A percentile compares a stretch with the other conserved stretches of the same genome.
Evolutionary conservation across 768 basidiomycete species (phyloP).

Genomic region (Piloderma croceum): DNA sequence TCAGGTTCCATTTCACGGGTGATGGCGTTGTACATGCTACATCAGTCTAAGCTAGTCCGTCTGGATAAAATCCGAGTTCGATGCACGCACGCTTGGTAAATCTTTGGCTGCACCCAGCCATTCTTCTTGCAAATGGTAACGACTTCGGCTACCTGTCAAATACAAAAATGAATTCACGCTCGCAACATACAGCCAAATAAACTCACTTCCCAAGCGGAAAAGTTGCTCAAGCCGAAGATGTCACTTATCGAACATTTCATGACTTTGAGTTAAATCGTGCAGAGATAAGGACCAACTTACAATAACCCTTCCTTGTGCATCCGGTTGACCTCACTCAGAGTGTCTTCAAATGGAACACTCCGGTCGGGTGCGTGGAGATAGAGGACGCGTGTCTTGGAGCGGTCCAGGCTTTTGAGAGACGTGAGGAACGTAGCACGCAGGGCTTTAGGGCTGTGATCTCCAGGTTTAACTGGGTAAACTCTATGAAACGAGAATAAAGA

Average conservation of each 20-base stretch:
- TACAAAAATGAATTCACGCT: background rate
- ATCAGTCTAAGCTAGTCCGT: too few relatives aligned
- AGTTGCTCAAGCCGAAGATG: constrained; percentile 62
- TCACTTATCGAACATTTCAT: too few relatives aligned
- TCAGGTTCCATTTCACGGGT: constrained; percentile 44
- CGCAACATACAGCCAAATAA: background rate
- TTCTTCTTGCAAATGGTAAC: constrained; percentile 51
- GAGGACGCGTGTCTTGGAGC: constrained; percentile 43
- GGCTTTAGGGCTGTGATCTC: constrained; percentile 35
- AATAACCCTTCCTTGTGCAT: constrained; percentile 55
- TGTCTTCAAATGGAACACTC: constrained; percentile 51
- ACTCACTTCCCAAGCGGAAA: constrained; percentile 46
- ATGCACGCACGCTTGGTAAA: constrained; percentile 46
- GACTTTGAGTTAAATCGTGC: background rate
- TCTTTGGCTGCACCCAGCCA: constrained; percentile 48
- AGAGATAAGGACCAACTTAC: constrained; percentile 21
- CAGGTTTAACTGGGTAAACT: constrained; percentile 35
- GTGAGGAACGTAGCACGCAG: constrained; percentile 40
- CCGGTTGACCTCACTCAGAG: constrained; percentile 47
- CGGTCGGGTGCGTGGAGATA: constrained; percentile 61
- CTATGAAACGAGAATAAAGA: constrained; percentile 17
- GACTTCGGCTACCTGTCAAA: constrained; percentile 47
- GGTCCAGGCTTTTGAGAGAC: constrained; percentile 42
- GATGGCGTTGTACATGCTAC: constrained; percentile 38
- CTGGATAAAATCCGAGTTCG: background rate